Evolutionary conservation across 805 yeast genomes (phyloP), one percentile per base, ranked within the genome.

Genomic region (Saturnispora bothae): DNA sequence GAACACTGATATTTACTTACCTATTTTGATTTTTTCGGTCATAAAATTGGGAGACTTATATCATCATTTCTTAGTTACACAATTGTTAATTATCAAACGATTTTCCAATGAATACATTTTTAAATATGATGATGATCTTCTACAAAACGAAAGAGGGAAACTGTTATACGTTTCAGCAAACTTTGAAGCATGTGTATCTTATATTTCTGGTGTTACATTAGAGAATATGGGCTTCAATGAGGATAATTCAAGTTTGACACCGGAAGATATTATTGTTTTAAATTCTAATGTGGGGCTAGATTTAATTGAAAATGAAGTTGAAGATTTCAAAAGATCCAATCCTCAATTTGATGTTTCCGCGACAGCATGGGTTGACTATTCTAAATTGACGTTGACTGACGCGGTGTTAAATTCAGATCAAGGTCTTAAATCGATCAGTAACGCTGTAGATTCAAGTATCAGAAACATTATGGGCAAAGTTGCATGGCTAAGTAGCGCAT

Each of bases 121-220:
- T 41, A 46, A 45, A 14, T 37, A 36, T 18, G 42, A 43, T 5
- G 27, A 28, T 25, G 57, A 50, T 18, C 44, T 47, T 10, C 36
- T 41, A 26, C 52, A 53, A 35, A 49, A 48, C n/a, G 61, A 57
- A 32, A 50, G 40, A 18, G 63, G 64, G 4, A 56, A 55, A 33
- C 38, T 60, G 25, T 40, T 59, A 14, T 60, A 60, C 36, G 60
- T 58, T 14, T 43, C 56, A 31, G 60, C 65, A 1, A 60, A 60
- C 36, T 50, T 58, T 36, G 64, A 60, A 42, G 65, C 65, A 4
- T 50, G 61, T 23, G 39, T 60, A 12, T 52, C 61, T 5, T 60
- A 60, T 35, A 36, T 60, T 16, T 47, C 56, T 3, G 56, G 57
- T 32, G 63, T 57, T 4, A 57, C 58, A 0, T 23, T 53, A 7